Evolutionary conservation across 1,284 basidiomycete species (phyloP).

Genomic region (Malassezia nana): DNA sequence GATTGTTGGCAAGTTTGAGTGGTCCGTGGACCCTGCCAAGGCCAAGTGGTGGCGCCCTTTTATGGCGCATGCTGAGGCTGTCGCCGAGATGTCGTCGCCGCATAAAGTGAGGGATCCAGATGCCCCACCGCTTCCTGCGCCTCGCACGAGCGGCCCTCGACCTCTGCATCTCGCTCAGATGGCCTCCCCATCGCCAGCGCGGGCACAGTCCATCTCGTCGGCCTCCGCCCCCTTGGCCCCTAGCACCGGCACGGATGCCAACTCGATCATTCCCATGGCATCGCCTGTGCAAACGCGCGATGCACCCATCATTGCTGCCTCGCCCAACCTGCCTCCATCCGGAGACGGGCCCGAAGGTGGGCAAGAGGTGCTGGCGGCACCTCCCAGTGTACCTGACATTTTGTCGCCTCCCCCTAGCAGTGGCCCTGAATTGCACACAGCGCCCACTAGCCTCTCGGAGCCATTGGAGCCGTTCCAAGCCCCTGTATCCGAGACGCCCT

Average conservation of each 20-base stretch:
- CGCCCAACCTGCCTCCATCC: background rate
- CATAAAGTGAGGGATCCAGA: background rate
- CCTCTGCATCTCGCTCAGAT: slow-evolving; percentile 7
- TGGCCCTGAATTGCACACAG: slow-evolving; percentile 2
- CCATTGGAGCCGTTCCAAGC: background rate
- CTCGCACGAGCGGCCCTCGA: background rate
- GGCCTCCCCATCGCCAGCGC: background rate
- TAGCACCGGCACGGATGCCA: background rate
- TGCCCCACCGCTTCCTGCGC: background rate
- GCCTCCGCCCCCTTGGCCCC: background rate
- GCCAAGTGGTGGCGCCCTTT: slow-evolving; percentile 36
- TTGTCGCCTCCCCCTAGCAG: background rate
- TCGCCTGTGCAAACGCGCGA: background rate
- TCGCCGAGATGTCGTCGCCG: background rate
- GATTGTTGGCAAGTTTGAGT: slow-evolving; percentile 41
- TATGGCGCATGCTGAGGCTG: slow-evolving; percentile 1
- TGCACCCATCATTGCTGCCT: slow-evolving; percentile 3
- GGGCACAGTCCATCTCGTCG: background rate
- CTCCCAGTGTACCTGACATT: background rate
- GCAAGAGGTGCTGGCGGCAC: background rate
- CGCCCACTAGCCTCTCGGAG: background rate
- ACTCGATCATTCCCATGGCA: background rate
- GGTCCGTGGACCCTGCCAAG: slow-evolving; percentile 34
- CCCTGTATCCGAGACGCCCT: background rate
- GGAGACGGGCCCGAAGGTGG: background rate